Conservation (phyloP, 139 green algal genomes). For the Zygnema circumcarinatum region DNA sequence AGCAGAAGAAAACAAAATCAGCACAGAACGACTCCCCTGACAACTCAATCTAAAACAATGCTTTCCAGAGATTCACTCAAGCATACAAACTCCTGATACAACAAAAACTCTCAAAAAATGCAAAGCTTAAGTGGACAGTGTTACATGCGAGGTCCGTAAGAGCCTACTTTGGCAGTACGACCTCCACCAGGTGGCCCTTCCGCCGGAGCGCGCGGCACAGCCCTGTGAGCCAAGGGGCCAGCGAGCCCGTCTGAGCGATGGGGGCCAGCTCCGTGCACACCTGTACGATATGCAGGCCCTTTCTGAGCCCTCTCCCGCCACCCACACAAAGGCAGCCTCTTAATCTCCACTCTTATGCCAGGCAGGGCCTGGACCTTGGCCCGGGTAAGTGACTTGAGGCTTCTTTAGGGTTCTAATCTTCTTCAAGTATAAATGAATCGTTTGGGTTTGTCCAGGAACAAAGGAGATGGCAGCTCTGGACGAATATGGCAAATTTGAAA, state of each 20-base stretch:
- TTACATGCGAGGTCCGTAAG: no score
- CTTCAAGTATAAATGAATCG: no score
- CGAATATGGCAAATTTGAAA: no score
- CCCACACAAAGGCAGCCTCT: background rate
- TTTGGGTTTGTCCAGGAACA: no score
- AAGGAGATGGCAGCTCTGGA: no score
- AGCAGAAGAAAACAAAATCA: no score
- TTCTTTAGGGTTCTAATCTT: background rate
- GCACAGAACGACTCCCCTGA: no score
- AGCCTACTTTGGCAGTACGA: constrained; percentile 50
- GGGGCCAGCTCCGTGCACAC: constrained; percentile 47
- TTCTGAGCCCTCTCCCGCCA: background rate
- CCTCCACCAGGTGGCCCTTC: constrained; percentile 54
- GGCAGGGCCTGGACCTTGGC: background rate
- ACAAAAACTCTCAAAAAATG: no score
- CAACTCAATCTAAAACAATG: no score
- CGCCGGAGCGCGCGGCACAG: constrained; percentile 24
- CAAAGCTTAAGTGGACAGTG: no score
- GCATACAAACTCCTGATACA: no score
- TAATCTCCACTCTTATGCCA: background rate
- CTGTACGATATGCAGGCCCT: constrained; percentile 45
- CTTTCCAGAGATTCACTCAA: no score
- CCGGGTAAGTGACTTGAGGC: background rate
- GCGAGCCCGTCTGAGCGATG: background rate
- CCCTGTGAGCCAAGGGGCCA: constrained; percentile 20